Conservation (phyloP, 1,284 basidiomycete species). For the Pascua guehoae region DNA sequence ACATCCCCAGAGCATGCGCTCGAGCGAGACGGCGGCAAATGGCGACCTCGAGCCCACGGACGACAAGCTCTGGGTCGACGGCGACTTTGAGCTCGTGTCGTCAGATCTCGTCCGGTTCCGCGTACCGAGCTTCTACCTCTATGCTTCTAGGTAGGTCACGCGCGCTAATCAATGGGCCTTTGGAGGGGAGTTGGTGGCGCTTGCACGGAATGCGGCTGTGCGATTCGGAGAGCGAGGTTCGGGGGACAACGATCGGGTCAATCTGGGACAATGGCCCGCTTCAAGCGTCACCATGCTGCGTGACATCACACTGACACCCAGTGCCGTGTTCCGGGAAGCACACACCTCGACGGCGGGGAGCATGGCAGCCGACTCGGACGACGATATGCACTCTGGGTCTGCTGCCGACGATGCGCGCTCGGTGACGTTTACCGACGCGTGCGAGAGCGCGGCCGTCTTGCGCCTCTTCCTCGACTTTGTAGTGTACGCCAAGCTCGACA, state of each 20-base stretch:
- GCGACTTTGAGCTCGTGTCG: conserved; percentile 17
- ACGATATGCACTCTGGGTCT: background rate
- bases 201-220: too few relatives aligned
- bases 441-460: conserved; percentile 9
- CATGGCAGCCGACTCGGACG: background rate
- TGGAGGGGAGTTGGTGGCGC: too few relatives aligned
- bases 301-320: background rate
- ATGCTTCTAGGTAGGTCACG: background rate
- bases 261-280: too few relatives aligned
- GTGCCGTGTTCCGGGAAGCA: conserved; percentile 11
- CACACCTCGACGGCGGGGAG: background rate
- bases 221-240: too few relatives aligned
- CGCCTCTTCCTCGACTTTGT: conserved; percentile 14
- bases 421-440: conserved; percentile 2
- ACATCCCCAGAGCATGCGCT: too few relatives aligned
- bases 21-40: too few relatives aligned
- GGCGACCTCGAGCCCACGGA: background rate
- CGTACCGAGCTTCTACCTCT: conserved; percentile 17
- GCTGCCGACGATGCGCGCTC: background rate
- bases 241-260: too few relatives aligned
- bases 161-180: too few relatives aligned
- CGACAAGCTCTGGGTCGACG: conserved; percentile 14
- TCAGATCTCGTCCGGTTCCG: conserved; percentile 15
- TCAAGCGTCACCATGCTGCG: too few relatives aligned
- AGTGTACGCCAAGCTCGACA: conserved; percentile 3